These are phyloP conservation scores for Capsicum chinense DNA, from an alignment of 257 asterid genomes.

Conservation along the genomic window DNA sequence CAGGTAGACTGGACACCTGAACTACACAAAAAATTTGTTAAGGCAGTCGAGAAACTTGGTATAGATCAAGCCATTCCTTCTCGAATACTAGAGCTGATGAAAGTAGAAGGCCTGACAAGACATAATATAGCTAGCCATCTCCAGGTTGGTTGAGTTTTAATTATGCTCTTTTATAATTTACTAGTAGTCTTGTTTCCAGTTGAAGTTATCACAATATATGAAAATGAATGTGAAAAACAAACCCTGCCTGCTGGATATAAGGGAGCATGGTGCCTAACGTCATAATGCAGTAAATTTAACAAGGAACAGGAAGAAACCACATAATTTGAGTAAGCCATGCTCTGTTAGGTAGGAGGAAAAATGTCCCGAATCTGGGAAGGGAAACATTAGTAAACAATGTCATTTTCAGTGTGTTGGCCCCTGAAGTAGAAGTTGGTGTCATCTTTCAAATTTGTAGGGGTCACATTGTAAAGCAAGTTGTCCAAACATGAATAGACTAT, in stretches of 20 bases:
- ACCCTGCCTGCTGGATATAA: background rate
- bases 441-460: background rate
- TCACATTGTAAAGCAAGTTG: background rate
- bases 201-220: background rate
- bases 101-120: slow-evolving; percentile 56
- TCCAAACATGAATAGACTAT: background rate
- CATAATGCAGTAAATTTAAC: background rate
- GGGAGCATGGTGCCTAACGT: background rate
- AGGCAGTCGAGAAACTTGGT: slow-evolving; percentile 59
- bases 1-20: slow-evolving; percentile 64
- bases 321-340: background rate
- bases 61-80: slow-evolving; percentile 65
- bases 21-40: slow-evolving; percentile 56
- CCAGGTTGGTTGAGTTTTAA: slow-evolving; percentile 40
- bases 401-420: background rate
- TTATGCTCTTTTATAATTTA: background rate
- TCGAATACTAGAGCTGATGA: slow-evolving; percentile 58
- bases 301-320: background rate
- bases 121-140: slow-evolving; percentile 65
- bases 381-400: background rate
- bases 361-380: background rate
- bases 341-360: background rate
- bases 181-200: background rate
- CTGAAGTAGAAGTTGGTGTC: background rate
- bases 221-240: background rate